A percentile compares a stretch with the other conserved stretches of the same genome.
phyloP scores from a whole-genome alignment of 1,284 basidiomycete species.

The Polyporus tsugae region DNA sequence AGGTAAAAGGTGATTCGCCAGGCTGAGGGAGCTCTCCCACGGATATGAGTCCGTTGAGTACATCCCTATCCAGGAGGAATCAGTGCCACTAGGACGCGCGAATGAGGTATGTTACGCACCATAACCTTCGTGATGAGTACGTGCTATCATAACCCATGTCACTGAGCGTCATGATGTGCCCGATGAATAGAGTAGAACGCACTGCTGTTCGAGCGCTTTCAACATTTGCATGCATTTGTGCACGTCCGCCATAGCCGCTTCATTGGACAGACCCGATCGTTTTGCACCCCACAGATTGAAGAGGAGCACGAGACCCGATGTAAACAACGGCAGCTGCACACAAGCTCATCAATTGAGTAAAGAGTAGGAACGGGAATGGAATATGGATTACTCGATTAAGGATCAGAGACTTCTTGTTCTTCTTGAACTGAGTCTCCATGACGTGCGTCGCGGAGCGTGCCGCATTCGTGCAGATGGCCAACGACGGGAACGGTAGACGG shows the following conservation, averaged over 20 bases:
- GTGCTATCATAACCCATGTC: not conserved
- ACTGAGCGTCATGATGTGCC: not conserved
- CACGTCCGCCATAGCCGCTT: slow-evolving; percentile 71
- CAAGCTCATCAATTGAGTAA: not conserved
- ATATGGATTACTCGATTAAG: slow-evolving; percentile 10
- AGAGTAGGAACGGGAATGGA: not conserved
- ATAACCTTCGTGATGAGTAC: slow-evolving; percentile 11
- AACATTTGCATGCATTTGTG: slow-evolving; percentile 72
- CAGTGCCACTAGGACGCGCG: not conserved
- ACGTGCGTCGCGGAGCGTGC: slow-evolving; percentile 22
- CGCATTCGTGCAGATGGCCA: slow-evolving; percentile 24
- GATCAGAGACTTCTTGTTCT: not conserved
- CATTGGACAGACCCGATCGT: slow-evolving; percentile 58
- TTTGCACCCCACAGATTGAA: slow-evolving; percentile 81
- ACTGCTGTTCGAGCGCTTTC: slow-evolving; percentile 58
- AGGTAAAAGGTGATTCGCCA: not conserved
- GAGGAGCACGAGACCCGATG: slow-evolving; percentile 71
- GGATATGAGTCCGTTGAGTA: slow-evolving; percentile 20
- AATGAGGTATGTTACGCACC: not conserved
- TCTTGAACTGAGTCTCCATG: slow-evolving; percentile 9
- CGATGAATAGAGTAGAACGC: slow-evolving; percentile 6
- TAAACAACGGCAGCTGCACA: slow-evolving; percentile 57
- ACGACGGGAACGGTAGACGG: slow-evolving; percentile 15
- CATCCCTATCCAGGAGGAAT: slow-evolving; percentile 5
- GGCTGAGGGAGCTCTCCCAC: slow-evolving; percentile 19